Percentiles rank a stretch among this genome's conserved stretches.
phyloP scores from a whole-genome alignment of 2,329 filamentous ascomycete species.

The Alternaria triticimaculans region DNA sequence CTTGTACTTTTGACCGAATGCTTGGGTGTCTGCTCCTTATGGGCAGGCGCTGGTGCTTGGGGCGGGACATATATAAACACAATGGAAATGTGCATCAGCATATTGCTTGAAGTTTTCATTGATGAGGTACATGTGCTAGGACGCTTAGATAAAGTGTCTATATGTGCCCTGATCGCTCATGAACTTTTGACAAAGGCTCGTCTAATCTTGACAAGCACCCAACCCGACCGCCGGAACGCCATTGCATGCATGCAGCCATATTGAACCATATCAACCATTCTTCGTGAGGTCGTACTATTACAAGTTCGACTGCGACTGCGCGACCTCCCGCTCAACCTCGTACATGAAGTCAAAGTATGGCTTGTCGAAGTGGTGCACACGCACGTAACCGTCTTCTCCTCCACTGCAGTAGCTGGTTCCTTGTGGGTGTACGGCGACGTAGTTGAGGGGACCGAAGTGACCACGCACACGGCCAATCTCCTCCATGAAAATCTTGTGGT shows the following conservation, averaged over 20 bases:
- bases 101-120: conserved; percentile 9
- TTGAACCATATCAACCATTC: conserved; percentile 20
- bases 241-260: conserved; percentile 45
- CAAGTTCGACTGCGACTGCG: conserved; percentile 46
- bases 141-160: conserved; percentile 6
- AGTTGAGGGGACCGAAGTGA: conserved; percentile 97
- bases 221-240: conserved; percentile 43
- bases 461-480: conserved; percentile 97
- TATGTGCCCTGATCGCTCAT: conserved; percentile 11
- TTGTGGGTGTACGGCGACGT: conserved; percentile 89
- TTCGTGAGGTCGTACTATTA: conserved; percentile 31
- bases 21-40: conserved; percentile 32
- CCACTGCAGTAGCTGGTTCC: conserved; percentile 94
- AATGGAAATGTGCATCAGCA: neutral
- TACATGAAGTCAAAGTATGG: conserved; percentile 98
- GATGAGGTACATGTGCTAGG: conserved; percentile 9
- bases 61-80: conserved; percentile 14
- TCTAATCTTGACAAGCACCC: conserved; percentile 18
- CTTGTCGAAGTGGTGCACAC: conserved; percentile 98
- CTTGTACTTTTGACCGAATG: conserved; percentile 39
- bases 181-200: conserved; percentile 19
- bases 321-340: conserved; percentile 87
- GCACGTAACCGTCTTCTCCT: conserved; percentile 97
- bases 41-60: conserved; percentile 29
- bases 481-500: conserved; percentile 99